Percentiles rank a stretch among this genome's conserved stretches.
These are phyloP conservation scores for Mucor circinelloides DNA, from an alignment of 371 early-diverging fungal species.

Conservation along the genomic window DNA sequence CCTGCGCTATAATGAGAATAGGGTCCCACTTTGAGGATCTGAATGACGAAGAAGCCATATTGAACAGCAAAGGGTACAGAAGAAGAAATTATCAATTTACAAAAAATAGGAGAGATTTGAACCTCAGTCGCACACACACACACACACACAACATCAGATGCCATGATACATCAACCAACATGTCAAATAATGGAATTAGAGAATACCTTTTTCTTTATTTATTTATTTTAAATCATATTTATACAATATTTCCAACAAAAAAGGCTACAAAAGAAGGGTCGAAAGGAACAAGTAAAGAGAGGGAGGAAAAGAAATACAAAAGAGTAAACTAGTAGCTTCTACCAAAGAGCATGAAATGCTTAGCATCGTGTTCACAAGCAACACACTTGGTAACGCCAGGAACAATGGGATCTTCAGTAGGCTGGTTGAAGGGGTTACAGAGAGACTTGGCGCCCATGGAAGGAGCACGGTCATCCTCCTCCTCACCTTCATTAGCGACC, in stretches of 20 bases:
- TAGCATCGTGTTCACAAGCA: constrained; percentile 82
- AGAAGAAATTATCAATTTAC: not conserved
- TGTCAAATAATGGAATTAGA: no score
- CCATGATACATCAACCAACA: no score
- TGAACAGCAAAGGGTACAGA: not conserved
- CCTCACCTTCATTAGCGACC: constrained; percentile 66
- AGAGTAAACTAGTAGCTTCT: constrained; percentile 74
- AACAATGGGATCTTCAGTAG: constrained; percentile 74
- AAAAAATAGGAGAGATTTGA: not conserved
- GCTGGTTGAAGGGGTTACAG: constrained; percentile 98
- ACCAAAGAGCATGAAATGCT: constrained; percentile 88
- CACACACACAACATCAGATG: no score
- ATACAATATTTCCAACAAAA: not conserved
- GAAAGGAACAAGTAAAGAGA: not conserved
- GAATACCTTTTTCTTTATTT: no score
- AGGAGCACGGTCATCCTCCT: constrained; percentile 93
- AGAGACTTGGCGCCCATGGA: constrained; percentile 99
- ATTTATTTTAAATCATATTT: not conserved
- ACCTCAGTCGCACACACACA: not conserved
- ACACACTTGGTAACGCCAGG: constrained; percentile 83
- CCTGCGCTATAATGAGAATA: constrained; percentile 48
- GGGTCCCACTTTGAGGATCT: constrained; percentile 55
- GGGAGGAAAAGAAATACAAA: not conserved
- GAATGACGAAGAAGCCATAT: constrained; percentile 38
- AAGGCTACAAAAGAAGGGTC: not conserved